Conservation (phyloP, 2,329 filamentous ascomycete genomes). For the Colletotrichum eremochloae region DNA sequence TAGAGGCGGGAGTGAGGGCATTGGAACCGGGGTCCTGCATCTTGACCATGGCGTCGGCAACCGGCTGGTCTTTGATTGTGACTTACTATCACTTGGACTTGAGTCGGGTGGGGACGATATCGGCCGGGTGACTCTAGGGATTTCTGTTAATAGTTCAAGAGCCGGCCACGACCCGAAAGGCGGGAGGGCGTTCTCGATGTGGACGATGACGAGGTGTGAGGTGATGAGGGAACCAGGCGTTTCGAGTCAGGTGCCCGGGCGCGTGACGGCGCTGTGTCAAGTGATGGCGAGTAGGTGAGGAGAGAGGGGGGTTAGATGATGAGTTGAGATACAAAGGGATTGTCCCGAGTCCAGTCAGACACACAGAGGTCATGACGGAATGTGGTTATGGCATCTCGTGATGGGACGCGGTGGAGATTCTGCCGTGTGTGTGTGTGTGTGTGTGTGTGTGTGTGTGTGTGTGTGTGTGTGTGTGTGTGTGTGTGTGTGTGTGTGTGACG, state of each 20-base stretch:
- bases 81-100: too few relatives aligned
- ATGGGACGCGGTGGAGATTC: background rate
- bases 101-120: background rate
- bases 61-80: background rate
- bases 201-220: background rate
- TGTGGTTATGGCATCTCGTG: background rate
- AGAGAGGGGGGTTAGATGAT: background rate
- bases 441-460: background rate
- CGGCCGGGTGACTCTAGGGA: background rate
- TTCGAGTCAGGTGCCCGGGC: conserved; percentile 4
- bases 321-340: background rate
- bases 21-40: background rate
- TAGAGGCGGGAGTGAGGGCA: too few relatives aligned
- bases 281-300: background rate
- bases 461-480: background rate
- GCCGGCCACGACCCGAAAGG: too few relatives aligned
- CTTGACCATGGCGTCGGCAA: background rate
- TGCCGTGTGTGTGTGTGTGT: background rate
- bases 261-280: conserved; percentile 7
- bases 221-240: background rate
- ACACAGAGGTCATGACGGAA: background rate
- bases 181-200: background rate
- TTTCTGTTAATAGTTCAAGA: background rate
- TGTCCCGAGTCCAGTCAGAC: background rate
- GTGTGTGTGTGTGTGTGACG: background rate